Evolutionary conservation across 179 eudicot species (phyloP), one percentile per base, ranked within the genome.

Genomic region (Vitellaria paradoxa): DNA sequence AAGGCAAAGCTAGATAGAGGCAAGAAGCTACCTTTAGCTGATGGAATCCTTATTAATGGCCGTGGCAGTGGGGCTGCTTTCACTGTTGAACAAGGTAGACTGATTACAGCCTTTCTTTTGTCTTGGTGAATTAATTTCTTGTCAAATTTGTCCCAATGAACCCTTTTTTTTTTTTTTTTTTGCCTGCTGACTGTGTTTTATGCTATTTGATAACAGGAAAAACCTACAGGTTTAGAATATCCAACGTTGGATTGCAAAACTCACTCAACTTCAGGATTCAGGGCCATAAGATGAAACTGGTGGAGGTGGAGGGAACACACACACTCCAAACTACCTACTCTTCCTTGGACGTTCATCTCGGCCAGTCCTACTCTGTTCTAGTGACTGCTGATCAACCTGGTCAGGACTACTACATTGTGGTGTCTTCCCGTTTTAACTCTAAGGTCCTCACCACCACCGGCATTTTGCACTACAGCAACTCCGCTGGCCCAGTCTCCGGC

Each of bases 271-370:
- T 95, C 82, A 92, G 99, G 5, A 93, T 95, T 68, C 95, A 95
- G 79, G 87, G 85, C 40, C 99, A 95, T 87, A 91, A 78, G 78
- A 77, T 95, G 89, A 90, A 68, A 74, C 46, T 95, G 57, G 97
- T 93, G 8, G 99, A 95, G 83, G 99, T 93, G 0, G 99, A 95
- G 77, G 99, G 99, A 64, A 93, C 99, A 49, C 99, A 95, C 87
- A 88, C 97, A 5, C 76, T 95, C 65, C 99, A 95, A 71, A 85
- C 86, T 7, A 78, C 83, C 17, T 93, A 88, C 83, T 95, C 99
- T 59, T 91, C 97, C 1, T 88, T 95, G 23, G 99, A 95, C 40
- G 89, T 95, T 64, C 99, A 95, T 62, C 88, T 85, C 6, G 99
- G 99, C 46, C 99, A 95, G 73, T 90, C 94, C 77, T 93, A 89